Evolutionary conservation across 108 stramenopile genomes (phyloP).

Genomic region (Pseudonitzschia delicatissima): DNA sequence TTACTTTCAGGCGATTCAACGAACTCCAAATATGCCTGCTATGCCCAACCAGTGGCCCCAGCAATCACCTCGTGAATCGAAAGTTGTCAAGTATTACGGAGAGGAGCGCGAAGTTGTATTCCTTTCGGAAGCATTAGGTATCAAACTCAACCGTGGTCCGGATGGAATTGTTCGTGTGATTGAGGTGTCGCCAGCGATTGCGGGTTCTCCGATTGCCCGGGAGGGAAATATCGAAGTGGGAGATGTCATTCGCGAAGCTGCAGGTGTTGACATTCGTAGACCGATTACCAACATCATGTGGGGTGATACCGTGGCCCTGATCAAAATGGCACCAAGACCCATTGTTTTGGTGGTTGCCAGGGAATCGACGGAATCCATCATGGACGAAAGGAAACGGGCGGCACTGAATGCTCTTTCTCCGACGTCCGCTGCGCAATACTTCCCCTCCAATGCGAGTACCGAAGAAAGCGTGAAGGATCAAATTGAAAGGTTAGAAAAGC

Average conservation of each 20-base stretch:
- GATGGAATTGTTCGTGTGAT: conserved; percentile 84
- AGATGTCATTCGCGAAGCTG: conserved; percentile 81
- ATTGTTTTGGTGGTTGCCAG: conserved; percentile 63
- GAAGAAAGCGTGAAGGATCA: conserved; percentile 32
- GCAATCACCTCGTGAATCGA: conserved; percentile 49
- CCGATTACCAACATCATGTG: conserved; percentile 89
- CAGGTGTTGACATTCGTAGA: conserved; percentile 79
- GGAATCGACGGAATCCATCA: conserved; percentile 41
- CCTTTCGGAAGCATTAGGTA: conserved; percentile 74
- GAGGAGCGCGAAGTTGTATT: conserved; percentile 70
- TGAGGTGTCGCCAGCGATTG: conserved; percentile 55
- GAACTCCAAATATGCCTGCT: conserved; percentile 63
- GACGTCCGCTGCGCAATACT: conserved; percentile 26
- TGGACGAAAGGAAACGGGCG: conserved; percentile 28
- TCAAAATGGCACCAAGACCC: conserved; percentile 84
- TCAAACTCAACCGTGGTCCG: conserved; percentile 82
- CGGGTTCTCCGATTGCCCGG: conserved; percentile 67
- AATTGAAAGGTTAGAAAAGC: conserved; percentile 12
- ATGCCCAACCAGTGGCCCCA: conserved; percentile 82
- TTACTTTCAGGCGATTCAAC: conserved; percentile 45
- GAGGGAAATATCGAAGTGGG: conserved; percentile 68
- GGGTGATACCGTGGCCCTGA: conserved; percentile 86
- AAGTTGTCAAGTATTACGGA: conserved; percentile 36
- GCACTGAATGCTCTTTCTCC: conserved; percentile 34
- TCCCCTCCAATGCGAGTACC: conserved; percentile 31